Percentiles rank a stretch among this genome's conserved stretches.
Conservation (phyloP, 169 alveolate genomes). For the Cryptosporidium xiaoi region DNA sequence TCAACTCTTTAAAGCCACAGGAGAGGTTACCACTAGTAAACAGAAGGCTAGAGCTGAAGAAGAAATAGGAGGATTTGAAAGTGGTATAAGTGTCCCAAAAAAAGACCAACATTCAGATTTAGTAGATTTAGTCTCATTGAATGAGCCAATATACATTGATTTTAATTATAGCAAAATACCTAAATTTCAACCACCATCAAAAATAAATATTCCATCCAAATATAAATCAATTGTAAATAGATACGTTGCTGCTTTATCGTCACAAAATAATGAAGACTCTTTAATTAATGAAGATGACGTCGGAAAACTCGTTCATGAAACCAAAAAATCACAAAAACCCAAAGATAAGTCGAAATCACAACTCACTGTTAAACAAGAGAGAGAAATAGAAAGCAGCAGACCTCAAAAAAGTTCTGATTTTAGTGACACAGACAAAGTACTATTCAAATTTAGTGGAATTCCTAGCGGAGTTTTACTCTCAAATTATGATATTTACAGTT, state of each 20-base stretch:
- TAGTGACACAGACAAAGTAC: not conserved
- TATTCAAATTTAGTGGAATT: constrained; percentile 45
- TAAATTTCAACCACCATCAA: constrained; percentile 10
- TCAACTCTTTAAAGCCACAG: not conserved
- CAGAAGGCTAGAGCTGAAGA: not conserved
- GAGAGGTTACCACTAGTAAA: not conserved
- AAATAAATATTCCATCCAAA: constrained; percentile 45
- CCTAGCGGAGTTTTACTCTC: not conserved
- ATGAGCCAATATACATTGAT: constrained; percentile 34
- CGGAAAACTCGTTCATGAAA: not conserved
- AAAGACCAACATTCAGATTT: not conserved
- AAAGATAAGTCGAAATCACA: not conserved
- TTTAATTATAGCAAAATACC: constrained; percentile 5
- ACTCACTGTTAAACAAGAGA: constrained; percentile 7
- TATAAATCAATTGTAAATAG: constrained; percentile 49
- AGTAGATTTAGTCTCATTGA: constrained; percentile 30
- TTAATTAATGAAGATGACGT: constrained; percentile 26
- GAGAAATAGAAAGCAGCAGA: not conserved
- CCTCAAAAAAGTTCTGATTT: too few species aligned
- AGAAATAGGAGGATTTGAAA: too few species aligned
- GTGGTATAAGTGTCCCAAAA: too few species aligned
- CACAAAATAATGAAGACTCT: constrained; percentile 17
- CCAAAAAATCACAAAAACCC: not conserved
- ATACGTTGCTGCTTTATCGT: constrained; percentile 56
- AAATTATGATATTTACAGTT: constrained; percentile 17